These are phyloP conservation scores for Amphichorda felina DNA, from an alignment of 2,329 filamentous ascomycete genomes.

Conservation along the genomic window DNA sequence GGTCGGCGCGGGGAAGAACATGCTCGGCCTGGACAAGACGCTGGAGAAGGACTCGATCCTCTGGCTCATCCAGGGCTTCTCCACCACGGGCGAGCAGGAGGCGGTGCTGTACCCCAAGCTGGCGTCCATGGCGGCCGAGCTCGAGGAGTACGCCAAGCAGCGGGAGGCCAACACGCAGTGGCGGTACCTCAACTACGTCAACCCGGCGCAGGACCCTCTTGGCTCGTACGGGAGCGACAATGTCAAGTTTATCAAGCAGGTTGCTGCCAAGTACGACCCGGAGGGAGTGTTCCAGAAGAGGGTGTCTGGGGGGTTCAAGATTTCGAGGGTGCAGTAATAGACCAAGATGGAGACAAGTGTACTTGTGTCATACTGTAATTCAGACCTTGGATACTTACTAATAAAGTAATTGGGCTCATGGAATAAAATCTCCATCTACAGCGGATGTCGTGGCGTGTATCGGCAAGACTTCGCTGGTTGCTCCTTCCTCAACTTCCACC, in stretches of 20 bases:
- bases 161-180: constrained; percentile 17
- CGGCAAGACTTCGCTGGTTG: too few species aligned
- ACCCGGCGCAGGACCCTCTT: constrained; percentile 9
- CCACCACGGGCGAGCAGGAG: constrained; percentile 19
- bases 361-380: too few species aligned
- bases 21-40: constrained; percentile 16
- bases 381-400: too few species aligned
- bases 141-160: constrained; percentile 12
- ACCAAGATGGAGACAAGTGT: too few species aligned
- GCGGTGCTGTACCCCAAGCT: constrained; percentile 15
- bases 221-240: constrained; percentile 23
- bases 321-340: too few species aligned
- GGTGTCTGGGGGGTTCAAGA: constrained; percentile 24
- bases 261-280: constrained; percentile 20
- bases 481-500: too few species aligned
- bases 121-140: constrained; percentile 10
- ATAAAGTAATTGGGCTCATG: too few species aligned
- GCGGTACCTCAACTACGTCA: constrained; percentile 31
- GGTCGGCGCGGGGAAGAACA: constrained; percentile 15
- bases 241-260: constrained; percentile 13
- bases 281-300: constrained; percentile 17
- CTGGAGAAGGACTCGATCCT: constrained; percentile 21
- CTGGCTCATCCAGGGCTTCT: constrained; percentile 23
- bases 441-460: too few species aligned
- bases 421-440: too few species aligned